Evolutionary conservation across 164 flowering plant genomes (phyloP).

Genomic region (Macadamia integrifolia): DNA sequence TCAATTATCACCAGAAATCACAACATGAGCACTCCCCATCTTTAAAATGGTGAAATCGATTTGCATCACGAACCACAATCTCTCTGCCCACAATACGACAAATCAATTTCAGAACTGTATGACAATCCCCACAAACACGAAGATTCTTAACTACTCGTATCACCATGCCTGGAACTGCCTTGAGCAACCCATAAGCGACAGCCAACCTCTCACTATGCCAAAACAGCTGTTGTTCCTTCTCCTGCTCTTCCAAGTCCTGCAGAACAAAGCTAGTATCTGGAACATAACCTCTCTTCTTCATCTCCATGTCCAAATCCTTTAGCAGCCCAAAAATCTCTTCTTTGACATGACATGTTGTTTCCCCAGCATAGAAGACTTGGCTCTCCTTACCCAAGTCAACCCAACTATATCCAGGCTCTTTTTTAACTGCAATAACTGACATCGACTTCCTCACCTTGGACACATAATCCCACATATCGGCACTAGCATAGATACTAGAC

Average conservation of each 20-base stretch:
- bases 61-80: too few species aligned
- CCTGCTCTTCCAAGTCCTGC: conserved; percentile 24
- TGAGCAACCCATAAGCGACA: too few species aligned
- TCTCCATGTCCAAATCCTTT: conserved; percentile 46
- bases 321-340: conserved; percentile 24
- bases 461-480: conserved; percentile 57
- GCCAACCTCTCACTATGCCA: conserved; percentile 79
- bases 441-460: conserved; percentile 55
- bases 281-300: conserved; percentile 73
- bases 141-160: too few species aligned
- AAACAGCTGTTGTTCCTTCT: conserved; percentile 31
- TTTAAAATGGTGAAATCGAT: too few species aligned
- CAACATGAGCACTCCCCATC: too few species aligned
- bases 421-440: conserved; percentile 41
- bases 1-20: too few species aligned
- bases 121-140: too few species aligned
- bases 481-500: conserved; percentile 19
- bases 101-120: too few species aligned
- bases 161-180: too few species aligned
- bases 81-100: too few species aligned
- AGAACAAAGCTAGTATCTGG: conserved; percentile 60
- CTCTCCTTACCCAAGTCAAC: conserved; percentile 59
- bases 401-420: conserved; percentile 72
- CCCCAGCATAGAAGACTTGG: conserved; percentile 69
- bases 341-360: conserved; percentile 12